These are phyloP conservation scores for Byssochlamys sp. DNA, from an alignment of 2,329 filamentous ascomycete genomes.

Conservation along the genomic window DNA sequence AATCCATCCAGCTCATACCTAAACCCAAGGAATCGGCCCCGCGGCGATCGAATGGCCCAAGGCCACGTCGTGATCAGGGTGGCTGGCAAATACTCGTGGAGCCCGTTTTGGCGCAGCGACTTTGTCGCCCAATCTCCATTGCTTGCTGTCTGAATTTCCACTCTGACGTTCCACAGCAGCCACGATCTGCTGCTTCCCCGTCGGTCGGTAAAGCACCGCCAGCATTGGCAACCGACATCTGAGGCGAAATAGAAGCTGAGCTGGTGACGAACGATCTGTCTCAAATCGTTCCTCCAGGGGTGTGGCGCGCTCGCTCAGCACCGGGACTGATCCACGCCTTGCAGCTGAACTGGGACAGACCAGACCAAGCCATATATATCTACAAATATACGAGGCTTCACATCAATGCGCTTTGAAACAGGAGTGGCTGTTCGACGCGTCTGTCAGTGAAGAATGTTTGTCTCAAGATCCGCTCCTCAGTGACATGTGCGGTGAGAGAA, in stretches of 20 bases:
- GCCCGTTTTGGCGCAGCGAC: neutral
- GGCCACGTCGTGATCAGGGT: neutral
- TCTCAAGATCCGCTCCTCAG: neutral
- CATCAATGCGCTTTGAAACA: neutral
- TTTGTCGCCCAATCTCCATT: neutral
- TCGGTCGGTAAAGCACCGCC: neutral
- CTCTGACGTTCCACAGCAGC: neutral
- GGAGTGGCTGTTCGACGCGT: neutral
- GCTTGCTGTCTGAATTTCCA: neutral
- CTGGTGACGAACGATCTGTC: neutral
- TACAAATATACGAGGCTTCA: neutral
- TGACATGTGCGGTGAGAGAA: neutral
- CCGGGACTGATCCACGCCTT: neutral
- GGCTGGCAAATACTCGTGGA: neutral
- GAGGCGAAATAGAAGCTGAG: neutral
- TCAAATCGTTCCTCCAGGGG: neutral
- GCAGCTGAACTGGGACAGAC: neutral
- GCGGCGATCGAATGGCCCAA: neutral
- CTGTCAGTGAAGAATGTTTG: neutral
- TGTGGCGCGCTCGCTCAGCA: neutral
- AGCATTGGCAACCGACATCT: neutral
- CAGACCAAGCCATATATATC: neutral
- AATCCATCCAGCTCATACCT: neutral
- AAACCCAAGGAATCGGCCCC: neutral
- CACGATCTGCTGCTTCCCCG: neutral